These are phyloP conservation scores for Suhomyces sp. DNA, from an alignment of 805 yeast species.

Conservation along the genomic window DNA sequence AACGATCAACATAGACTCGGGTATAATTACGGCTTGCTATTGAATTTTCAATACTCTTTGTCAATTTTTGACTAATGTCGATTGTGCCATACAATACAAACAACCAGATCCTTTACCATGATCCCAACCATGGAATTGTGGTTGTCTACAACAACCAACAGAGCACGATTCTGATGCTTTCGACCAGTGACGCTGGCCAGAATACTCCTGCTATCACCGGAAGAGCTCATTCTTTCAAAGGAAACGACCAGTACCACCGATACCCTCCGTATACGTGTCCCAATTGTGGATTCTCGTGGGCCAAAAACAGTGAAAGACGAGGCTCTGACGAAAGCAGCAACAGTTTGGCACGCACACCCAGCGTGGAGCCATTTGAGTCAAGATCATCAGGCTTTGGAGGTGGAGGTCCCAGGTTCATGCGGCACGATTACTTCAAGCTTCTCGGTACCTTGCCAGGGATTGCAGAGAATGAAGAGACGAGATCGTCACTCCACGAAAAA, in stretches of 20 bases:
- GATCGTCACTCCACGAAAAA: background rate
- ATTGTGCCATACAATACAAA: slow-evolving; percentile 35
- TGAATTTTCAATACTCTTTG: background rate
- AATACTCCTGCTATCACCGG: background rate
- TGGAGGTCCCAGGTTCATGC: slow-evolving; percentile 25
- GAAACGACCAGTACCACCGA: background rate
- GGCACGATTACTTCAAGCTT: slow-evolving; percentile 35
- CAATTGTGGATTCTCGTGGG: slow-evolving; percentile 31
- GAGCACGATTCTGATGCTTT: slow-evolving; percentile 27
- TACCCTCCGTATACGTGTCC: slow-evolving; percentile 18
- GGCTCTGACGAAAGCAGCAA: slow-evolving; percentile 2
- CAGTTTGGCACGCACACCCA: background rate
- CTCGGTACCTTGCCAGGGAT: slow-evolving; percentile 25
- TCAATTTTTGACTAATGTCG: slow-evolving; percentile 26
- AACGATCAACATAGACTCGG: background rate
- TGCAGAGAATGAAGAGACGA: background rate
- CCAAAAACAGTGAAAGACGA: slow-evolving; percentile 7
- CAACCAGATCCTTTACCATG: slow-evolving; percentile 33
- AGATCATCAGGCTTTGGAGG: background rate
- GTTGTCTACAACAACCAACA: slow-evolving; percentile 33
- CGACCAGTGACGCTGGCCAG: slow-evolving; percentile 8
- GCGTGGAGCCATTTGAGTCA: background rate
- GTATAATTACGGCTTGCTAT: background rate
- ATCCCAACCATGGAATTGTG: slow-evolving; percentile 32
- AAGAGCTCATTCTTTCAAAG: background rate